Conservation (phyloP, 2,329 filamentous ascomycete genomes). For the Alternaria angustiovoidea region DNA sequence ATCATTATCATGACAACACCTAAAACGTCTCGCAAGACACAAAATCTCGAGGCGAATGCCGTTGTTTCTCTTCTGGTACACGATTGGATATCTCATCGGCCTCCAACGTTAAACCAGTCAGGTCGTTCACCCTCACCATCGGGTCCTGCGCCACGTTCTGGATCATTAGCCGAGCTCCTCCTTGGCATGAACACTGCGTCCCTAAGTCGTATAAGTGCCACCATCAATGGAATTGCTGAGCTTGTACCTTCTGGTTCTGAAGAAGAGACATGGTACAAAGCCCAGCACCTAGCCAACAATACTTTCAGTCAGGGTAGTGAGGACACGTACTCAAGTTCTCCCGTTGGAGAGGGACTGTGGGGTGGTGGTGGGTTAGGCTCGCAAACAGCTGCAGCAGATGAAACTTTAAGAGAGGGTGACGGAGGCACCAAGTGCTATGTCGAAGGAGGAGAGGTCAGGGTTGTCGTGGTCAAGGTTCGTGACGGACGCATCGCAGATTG, state of each 20-base stretch:
- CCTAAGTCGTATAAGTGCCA: constrained; percentile 87
- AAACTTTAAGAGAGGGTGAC: constrained; percentile 47
- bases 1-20: constrained; percentile 93
- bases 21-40: constrained; percentile 77
- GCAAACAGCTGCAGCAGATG: constrained; percentile 54
- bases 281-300: constrained; percentile 88
- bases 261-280: constrained; percentile 84
- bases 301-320: constrained; percentile 68
- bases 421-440: constrained; percentile 72
- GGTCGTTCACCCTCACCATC: constrained; percentile 69
- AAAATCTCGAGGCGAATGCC: constrained; percentile 83
- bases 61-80: constrained; percentile 94
- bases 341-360: constrained; percentile 51
- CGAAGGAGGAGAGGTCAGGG: constrained; percentile 81
- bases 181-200: constrained; percentile 91
- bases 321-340: constrained; percentile 39
- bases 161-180: constrained; percentile 81
- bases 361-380: constrained; percentile 56
- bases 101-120: constrained; percentile 70
- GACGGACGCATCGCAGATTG: constrained; percentile 91
- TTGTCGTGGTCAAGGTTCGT: constrained; percentile 84
- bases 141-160: constrained; percentile 60
- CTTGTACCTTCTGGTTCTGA: constrained; percentile 77
- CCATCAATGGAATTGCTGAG: constrained; percentile 86
- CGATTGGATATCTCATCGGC: constrained; percentile 95